These are phyloP conservation scores for Pelagophyceae sp. DNA, from an alignment of 352 stramenopile genomes.

Conservation along the genomic window DNA sequence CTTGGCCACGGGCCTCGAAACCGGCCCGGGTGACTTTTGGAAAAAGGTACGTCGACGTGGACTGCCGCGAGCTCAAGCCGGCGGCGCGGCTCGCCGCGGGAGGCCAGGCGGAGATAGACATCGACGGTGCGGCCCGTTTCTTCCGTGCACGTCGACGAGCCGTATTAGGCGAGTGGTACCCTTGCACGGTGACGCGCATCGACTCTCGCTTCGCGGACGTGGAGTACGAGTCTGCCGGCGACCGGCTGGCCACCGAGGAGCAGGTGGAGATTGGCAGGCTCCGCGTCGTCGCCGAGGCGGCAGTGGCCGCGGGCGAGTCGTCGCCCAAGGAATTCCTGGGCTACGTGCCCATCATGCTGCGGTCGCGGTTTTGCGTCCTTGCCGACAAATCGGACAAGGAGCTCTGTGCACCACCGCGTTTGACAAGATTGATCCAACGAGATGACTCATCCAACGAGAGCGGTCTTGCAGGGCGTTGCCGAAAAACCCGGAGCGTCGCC, in stretches of 20 bases:
- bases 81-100: conserved; percentile 43
- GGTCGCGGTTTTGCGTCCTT: conserved; percentile 88
- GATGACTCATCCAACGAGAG: too few species aligned
- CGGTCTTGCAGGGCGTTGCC: too few species aligned
- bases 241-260: background rate
- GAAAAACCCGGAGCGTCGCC: too few species aligned
- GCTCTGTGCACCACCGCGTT: too few species aligned
- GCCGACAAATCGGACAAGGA: conserved; percentile 65
- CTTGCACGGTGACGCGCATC: background rate
- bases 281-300: background rate
- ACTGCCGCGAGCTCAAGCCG: conserved; percentile 42
- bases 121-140: conserved; percentile 16
- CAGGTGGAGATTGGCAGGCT: background rate
- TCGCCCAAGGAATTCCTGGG: conserved; percentile 85
- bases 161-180: too few species aligned
- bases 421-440: too few species aligned
- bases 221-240: background rate
- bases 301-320: conserved; percentile 16
- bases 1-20: too few species aligned
- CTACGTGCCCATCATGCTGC: conserved; percentile 97
- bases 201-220: background rate
- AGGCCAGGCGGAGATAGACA: conserved; percentile 33
- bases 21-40: too few species aligned
- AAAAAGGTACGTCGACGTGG: conserved; percentile 38
- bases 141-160: too few species aligned